These are phyloP conservation scores for Niebla homalea DNA, from an alignment of 495 filamentous ascomycete genomes.

Conservation along the genomic window DNA sequence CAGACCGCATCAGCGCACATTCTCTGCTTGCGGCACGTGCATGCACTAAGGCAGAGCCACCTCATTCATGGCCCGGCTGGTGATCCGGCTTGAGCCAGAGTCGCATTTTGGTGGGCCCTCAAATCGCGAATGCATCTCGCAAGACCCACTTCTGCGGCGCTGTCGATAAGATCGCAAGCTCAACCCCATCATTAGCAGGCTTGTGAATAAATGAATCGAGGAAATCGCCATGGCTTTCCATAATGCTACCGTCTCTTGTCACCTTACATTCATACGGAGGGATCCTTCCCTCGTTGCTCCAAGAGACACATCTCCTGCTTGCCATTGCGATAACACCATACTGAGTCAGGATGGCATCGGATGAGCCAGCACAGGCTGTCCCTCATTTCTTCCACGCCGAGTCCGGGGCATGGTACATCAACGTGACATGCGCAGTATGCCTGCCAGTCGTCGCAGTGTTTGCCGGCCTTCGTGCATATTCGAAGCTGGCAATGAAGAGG, in stretches of 20 bases:
- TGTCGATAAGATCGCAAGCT: background rate
- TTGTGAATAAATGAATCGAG: too few species aligned
- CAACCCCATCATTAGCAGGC: background rate
- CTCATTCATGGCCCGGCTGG: background rate
- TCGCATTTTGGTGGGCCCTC: background rate
- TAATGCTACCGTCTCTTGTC: background rate
- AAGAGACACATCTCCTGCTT: background rate
- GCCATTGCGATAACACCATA: background rate
- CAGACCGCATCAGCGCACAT: too few species aligned
- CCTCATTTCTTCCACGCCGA: slow-evolving; percentile 3
- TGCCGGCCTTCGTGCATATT: slow-evolving; percentile 6
- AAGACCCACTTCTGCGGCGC: background rate
- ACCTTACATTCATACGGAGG: background rate
- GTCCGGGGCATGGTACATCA: slow-evolving; percentile 2
- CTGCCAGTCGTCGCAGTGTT: slow-evolving; percentile 10
- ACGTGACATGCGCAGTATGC: slow-evolving; percentile 7
- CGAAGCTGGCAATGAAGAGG: slow-evolving; percentile 5
- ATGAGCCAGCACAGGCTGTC: background rate
- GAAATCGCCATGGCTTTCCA: background rate
- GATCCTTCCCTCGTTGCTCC: too few species aligned
- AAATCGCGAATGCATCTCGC: background rate
- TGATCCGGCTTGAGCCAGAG: background rate
- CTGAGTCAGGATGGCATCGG: background rate
- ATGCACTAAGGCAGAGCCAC: background rate
- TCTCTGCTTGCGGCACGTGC: slow-evolving; percentile 3